Conservation (phyloP, 768 basidiomycete genomes). For the Agaricus blazei region DNA sequence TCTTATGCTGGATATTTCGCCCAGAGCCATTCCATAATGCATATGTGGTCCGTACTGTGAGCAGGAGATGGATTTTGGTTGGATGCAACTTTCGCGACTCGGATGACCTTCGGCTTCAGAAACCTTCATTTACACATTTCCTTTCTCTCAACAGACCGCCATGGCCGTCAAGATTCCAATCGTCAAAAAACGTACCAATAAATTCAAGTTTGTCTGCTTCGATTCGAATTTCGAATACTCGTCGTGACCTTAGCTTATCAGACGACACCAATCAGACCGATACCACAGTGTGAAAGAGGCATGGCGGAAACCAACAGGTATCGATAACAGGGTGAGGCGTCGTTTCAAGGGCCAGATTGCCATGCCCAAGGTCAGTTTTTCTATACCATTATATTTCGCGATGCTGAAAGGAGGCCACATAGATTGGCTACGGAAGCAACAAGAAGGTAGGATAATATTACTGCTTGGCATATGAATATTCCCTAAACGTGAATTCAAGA, state of each 20-base stretch:
- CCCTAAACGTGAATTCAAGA: constrained; percentile 35
- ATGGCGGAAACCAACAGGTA: constrained; percentile 99
- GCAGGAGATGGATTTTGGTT: constrained; percentile 17
- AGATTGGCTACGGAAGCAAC: constrained; percentile 91
- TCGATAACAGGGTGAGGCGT: constrained; percentile 95
- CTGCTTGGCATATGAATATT: constrained; percentile 29
- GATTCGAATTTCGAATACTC: neutral
- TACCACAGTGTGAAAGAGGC: constrained; percentile 96
- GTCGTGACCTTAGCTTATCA: constrained; percentile 23
- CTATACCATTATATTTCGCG: neutral
- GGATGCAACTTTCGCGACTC: constrained; percentile 27
- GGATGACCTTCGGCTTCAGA: constrained; percentile 22
- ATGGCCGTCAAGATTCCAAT: constrained; percentile 51
- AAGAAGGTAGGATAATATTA: constrained; percentile 47
- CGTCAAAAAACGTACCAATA: constrained; percentile 96
- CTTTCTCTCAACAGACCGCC: constrained; percentile 24
- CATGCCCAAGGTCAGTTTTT: constrained; percentile 86
- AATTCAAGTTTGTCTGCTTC: constrained; percentile 75
- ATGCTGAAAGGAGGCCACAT: neutral
- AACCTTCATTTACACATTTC: constrained; percentile 13
- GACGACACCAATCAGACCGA: constrained; percentile 98
- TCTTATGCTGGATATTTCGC: constrained; percentile 14
- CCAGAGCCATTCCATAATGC: neutral
- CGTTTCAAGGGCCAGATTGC: constrained; percentile 93
- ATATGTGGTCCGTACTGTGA: constrained; percentile 12